Evolutionary conservation across 2,329 filamentous ascomycete species (phyloP).

Genomic region (Teratosphaeria nubilosa): DNA sequence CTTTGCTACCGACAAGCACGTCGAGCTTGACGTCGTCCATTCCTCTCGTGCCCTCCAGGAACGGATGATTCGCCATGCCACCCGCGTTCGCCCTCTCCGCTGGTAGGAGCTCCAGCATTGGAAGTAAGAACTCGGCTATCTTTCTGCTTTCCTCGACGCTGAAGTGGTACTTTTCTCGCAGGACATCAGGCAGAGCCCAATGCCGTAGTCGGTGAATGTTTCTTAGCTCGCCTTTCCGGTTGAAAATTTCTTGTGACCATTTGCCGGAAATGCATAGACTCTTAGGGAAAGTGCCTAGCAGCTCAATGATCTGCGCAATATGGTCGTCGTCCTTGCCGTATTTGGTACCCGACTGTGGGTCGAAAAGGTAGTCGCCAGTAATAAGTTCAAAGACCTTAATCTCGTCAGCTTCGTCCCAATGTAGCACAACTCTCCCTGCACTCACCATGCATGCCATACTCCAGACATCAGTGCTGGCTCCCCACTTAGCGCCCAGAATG

Average conservation of each 20-base stretch:
- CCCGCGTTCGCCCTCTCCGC: constrained; percentile 89
- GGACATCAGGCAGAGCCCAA: constrained; percentile 87
- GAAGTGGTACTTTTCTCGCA: constrained; percentile 96
- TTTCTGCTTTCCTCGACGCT: constrained; percentile 68
- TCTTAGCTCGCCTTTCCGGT: constrained; percentile 88
- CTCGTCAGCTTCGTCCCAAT: constrained; percentile 6
- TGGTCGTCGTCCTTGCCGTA: constrained; percentile 99
- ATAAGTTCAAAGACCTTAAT: constrained; percentile 91
- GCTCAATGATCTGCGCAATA: constrained; percentile 96
- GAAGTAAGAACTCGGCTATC: constrained; percentile 72
- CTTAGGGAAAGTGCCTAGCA: constrained; percentile 88
- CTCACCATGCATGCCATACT: constrained; percentile 98
- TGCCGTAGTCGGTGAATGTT: constrained; percentile 95
- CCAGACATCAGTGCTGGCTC: constrained; percentile 98
- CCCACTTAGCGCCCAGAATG: constrained; percentile 94
- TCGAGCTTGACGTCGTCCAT: constrained; percentile 74
- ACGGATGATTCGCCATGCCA: constrained; percentile 79
- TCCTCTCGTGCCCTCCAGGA: constrained; percentile 74
- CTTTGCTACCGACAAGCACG: constrained; percentile 67
- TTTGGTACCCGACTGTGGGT: constrained; percentile 95
- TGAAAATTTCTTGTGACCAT: constrained; percentile 98
- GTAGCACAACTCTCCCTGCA: constrained; percentile 1
- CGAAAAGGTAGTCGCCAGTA: constrained; percentile 95
- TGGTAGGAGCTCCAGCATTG: constrained; percentile 83
- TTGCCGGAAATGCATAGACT: constrained; percentile 85